Base-by-base conservation (phyloP, 495 filamentous ascomycete species). In the Aspergillus conjunctus region DNA sequence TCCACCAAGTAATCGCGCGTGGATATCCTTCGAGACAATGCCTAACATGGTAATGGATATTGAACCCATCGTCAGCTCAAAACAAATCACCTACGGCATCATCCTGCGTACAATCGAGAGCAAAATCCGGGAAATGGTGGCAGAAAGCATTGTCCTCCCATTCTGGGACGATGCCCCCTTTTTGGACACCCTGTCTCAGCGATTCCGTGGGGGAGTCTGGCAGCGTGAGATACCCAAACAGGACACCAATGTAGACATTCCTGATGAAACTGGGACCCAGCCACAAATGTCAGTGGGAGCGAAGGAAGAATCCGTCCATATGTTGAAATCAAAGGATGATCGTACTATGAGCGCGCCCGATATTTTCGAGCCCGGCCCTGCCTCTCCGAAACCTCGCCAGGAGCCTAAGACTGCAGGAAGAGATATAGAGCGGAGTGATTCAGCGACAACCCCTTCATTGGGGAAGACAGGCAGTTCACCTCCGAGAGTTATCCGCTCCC, bases 131-230 rank as follows among this genome's bases (percentile, higher is more conserved):
- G 92, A 97, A 71, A 91, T 97, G 41, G 80, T 98, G 54, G 91
- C 86, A 2, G 94, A 98, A 74, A 96, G 92, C 15, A 71, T 97
- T 9, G 94, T 98, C n/a, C 77, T 89, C 49, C 95, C 95, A 0
- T 91, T 95, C 68, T 98, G 93, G 91, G 94, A 98, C 59, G 94
- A 98, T 71, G 83, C 88, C 2, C 91, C 94, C 4, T 98, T 98
- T 74, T 86, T 88, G 66, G 84, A 90, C 62, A 97, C 91, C 6
- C 74, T 85, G 34, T 74, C 82, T 46, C 90, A 96, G 67, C 71
- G 76, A 26, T 92, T 91, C 79, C 83, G 94, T 60, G 94, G 92
- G 15, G 94, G 95, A 1, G 90, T 98, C n/a, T 98, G 91, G 85
- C 76, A 82, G 59, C 84, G 87, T 56, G 87, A 89, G 30, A 77